phyloP scores from a whole-genome alignment of 495 filamentous ascomycete species.

The Xeromyces bisporus region DNA sequence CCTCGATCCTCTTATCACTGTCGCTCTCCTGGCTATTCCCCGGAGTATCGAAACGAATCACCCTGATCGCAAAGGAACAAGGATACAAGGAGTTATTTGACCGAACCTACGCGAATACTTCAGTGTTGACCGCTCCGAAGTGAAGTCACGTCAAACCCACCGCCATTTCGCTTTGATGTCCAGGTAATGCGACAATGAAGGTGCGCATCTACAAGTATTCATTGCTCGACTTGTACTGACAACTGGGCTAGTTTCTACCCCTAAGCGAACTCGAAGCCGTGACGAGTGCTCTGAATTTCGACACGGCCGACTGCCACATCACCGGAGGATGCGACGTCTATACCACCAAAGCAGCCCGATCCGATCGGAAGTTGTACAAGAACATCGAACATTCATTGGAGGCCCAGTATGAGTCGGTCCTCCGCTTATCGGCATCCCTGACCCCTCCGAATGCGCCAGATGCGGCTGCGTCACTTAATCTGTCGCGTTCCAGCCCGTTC shows the following conservation, averaged over 20 bases:
- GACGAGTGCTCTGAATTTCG: slow-evolving; percentile 80
- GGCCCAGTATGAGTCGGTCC: slow-evolving; percentile 69
- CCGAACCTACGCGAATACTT: no score
- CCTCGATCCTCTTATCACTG: no score
- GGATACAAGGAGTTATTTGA: no score
- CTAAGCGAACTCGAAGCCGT: slow-evolving; percentile 75
- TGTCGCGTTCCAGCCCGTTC: slow-evolving; percentile 76
- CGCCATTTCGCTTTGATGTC: no score
- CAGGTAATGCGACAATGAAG: no score
- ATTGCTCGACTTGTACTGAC: no score
- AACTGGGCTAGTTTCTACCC: slow-evolving; percentile 94
- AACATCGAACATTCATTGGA: slow-evolving; percentile 80
- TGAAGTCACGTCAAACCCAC: no score
- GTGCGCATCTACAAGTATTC: no score
- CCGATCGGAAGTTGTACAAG: slow-evolving; percentile 94
- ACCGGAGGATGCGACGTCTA: slow-evolving; percentile 88
- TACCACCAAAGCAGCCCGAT: slow-evolving; percentile 85
- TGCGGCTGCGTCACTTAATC: slow-evolving; percentile 41
- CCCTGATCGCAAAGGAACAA: no score
- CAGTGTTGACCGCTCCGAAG: no score
- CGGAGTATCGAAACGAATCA: no score
- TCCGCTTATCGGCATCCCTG: slow-evolving; percentile 64
- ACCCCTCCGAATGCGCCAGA: slow-evolving; percentile 53
- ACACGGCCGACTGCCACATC: slow-evolving; percentile 78
- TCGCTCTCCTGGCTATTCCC: no score